Base-by-base conservation (phyloP, 2,329 filamentous ascomycete genomes). In the Colletotrichum graminicola region DNA sequence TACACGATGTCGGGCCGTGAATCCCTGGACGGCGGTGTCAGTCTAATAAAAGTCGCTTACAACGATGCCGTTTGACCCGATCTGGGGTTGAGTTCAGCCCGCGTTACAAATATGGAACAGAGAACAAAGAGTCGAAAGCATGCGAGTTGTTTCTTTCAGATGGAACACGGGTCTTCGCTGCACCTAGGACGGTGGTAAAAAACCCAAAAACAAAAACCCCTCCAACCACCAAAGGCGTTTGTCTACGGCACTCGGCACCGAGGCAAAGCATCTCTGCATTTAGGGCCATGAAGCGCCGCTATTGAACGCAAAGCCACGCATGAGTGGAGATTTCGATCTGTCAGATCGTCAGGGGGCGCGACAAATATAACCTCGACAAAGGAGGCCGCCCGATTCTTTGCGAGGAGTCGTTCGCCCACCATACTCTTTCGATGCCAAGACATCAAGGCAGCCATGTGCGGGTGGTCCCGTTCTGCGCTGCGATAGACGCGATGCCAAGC, bases 91-190 rank as follows among this genome's bases (percentile, higher is more conserved):
- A 49, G 34, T 62, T 71, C 62, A 29, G 57, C 23, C 34, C 34
- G 39, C 57, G 64, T 67, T 62, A 71, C 68, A 71, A 43, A 67
- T 60, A 36, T 71, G 68, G 68, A 59, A 67, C 57, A 67, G 41
- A 59, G 68, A 59, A 67, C 57, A 67, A 47, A 59, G 51, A 39
- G 29, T 14, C 12, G 14, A 39, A 56, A 51, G 59, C 18, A 62
- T 62, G 68, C 57, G 64, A 43, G 43, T 16, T 23, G 43, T 39
- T 54, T 59, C 51, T 39, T 51, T 71, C 41, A 23, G 11, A 62
- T 23, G 61, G 10, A 62, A 41, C 34, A 63, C 61, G 61, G 61
- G 49, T n/a, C 10, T 54, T 36, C 49, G 49, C 49, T 32, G 61
- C 23, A 26, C 34, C 61, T 11, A 54, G 49, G 26, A 16, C 11